Base-by-base conservation (phyloP, 345 rosid species). In the Lumnitzera racemosa region DNA sequence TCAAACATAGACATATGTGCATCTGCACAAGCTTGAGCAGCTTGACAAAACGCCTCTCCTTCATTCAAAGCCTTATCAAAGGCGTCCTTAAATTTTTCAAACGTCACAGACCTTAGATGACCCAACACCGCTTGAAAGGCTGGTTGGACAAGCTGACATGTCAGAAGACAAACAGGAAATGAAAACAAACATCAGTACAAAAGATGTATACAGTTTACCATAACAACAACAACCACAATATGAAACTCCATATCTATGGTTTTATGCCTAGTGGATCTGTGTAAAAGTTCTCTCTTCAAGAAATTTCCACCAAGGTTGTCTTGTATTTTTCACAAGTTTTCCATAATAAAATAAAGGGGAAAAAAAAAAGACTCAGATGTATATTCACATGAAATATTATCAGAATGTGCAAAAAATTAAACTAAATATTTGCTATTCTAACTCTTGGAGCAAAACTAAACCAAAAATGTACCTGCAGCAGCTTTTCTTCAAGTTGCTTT, bases 121-220 rank as follows among this genome's bases (percentile, higher is more conserved):
- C 87, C 88, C 74, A 87, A 67, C 72, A 84, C 65, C 51, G 79
- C 83, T 64, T 82, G 89, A 70, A 82, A 80, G 51, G 95, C 81
- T 17, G 96, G 96, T 81, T 87, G 90, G 70, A 80, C 90, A 77
- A 86, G 94, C 96, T 92, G 72, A 54, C 8, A 67, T 65, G 62
- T 41, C 48, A 61, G 31, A 27, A 27, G 31, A 27, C 31, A 27
- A 65, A 63, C 24, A 65, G 56, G 15, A 58, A 12, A 49, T 57
- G 43, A 36, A 66, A 57, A 70, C 64, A 41, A 71, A 55, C 41
- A 54, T 59, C 29, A 25, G n/a, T 12, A 59, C 11, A 47, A 52
- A 54, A 20, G 9, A 36, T 36, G 43, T 36, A 36, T 9, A 36
- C 43, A 36, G 9, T 36, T 1, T 9, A 36, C 43, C 36, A 29